A percentile compares a stretch with the other conserved stretches of the same genome.
Evolutionary conservation across 768 basidiomycete genomes (phyloP).

Genomic region (Trametes maxima): DNA sequence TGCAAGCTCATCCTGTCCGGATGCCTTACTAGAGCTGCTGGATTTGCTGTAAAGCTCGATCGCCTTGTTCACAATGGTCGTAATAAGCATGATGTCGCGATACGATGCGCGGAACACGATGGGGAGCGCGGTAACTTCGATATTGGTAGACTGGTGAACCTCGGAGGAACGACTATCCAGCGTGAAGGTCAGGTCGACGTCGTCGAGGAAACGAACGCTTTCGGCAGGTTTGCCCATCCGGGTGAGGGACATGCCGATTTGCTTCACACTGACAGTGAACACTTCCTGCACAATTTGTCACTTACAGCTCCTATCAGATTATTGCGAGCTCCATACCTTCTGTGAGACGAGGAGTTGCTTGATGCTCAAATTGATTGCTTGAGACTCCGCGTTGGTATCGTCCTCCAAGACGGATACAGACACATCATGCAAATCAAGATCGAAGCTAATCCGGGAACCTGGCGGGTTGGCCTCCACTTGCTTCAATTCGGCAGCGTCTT

Average conservation of each 20-base stretch:
- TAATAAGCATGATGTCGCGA: constrained; percentile 89
- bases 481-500: constrained; percentile 6
- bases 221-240: constrained; percentile 85
- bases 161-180: constrained; percentile 81
- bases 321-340: constrained; percentile 58
- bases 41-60: constrained; percentile 69
- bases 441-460: constrained; percentile 53
- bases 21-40: constrained; percentile 38
- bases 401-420: constrained; percentile 88
- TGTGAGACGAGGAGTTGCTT: constrained; percentile 86
- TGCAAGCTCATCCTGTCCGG: not conserved
- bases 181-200: constrained; percentile 85
- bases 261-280: constrained; percentile 75
- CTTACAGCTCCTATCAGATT: not conserved
- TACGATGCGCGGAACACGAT: constrained; percentile 95
- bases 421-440: constrained; percentile 88
- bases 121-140: constrained; percentile 81
- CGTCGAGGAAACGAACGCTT: constrained; percentile 89
- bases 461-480: not conserved
- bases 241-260: constrained; percentile 91
- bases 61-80: constrained; percentile 83
- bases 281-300: constrained; percentile 55
- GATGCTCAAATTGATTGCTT: constrained; percentile 86
- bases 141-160: constrained; percentile 72
- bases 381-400: constrained; percentile 74